Evolutionary conservation across 805 yeast species (phyloP), one percentile per base, ranked within the genome.

Genomic region (Wickerhamiella siamensis): DNA sequence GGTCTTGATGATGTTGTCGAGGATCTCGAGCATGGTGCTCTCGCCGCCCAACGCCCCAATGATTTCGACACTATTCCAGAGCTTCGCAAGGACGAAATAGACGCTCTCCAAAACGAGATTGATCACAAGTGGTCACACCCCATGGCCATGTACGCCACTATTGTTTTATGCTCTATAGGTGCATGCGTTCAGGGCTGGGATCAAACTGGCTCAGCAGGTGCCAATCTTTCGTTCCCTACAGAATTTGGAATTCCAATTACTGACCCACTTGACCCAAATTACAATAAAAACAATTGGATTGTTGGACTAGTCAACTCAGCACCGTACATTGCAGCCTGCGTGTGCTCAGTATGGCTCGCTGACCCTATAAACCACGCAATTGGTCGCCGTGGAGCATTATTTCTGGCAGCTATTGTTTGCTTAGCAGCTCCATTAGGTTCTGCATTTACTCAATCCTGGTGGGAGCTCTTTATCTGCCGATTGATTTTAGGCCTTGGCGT

Each of bases 171-270:
- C 38, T 77, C 82, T 2, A 62, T 77, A 65, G 75, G 80, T 38
- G 72, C 74, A 17, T 80, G 80, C 3, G 75, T 78, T 5, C 81
- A 76, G 55, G 83, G 83, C 40, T 75, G 74, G 79, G 83, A 77
- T 56, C 80, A 77, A 55, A 69, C 80, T 10, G 82, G 75, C 12
- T 64, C 74, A 43, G 76, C 77, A 48, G 83, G 83, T 32, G 83
- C 83, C 22, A 71, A 70, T 37, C 55, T 75, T 21, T 71, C 68
- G 47, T 74, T 66, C 50, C 72, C 74, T 6, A 45, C 48, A 20
- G 63, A 64, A 27, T 69, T 75, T 47, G 69, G 70, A 1, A 62
- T 74, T 21, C 42, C 45, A 16, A 36, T 34, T 27, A 31, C 29
- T 5, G 38, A 39, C 19, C 17, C 38, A 3, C 33, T 27, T 10